phyloP scores from a whole-genome alignment of 1,284 basidiomycete genomes.

The Cystobasidiaceae sp. region DNA sequence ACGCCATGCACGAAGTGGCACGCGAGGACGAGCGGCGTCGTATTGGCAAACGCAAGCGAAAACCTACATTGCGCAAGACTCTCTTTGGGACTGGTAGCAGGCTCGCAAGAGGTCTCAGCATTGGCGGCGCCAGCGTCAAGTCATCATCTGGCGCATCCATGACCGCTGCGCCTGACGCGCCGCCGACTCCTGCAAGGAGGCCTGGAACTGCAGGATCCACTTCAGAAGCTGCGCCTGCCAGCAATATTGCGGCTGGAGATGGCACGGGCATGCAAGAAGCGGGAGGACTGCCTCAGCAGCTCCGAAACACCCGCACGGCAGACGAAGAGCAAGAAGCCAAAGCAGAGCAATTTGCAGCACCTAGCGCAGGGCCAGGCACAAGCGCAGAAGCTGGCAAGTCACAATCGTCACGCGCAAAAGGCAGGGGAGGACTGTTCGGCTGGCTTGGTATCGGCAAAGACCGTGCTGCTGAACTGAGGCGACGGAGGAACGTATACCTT shows the following conservation, averaged over 20 bases:
- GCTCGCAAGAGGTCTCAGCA: slow-evolving; percentile 1
- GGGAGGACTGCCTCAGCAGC: slow-evolving; percentile 8
- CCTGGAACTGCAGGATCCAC: neutral
- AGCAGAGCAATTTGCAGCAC: slow-evolving; percentile 28
- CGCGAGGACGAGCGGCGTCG: slow-evolving; percentile 61
- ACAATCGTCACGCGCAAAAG: slow-evolving; percentile 3
- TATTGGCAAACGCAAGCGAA: slow-evolving; percentile 55
- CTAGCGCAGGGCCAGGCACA: slow-evolving; percentile 29
- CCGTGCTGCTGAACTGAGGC: slow-evolving; percentile 32
- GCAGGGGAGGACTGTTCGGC: slow-evolving; percentile 26
- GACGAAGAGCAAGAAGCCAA: slow-evolving; percentile 31
- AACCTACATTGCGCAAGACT: slow-evolving; percentile 46
- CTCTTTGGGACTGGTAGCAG: slow-evolving; percentile 11
- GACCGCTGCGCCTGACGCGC: neutral
- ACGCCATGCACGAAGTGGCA: slow-evolving; percentile 78
- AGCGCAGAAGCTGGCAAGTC: slow-evolving; percentile 31
- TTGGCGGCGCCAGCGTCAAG: slow-evolving; percentile 6
- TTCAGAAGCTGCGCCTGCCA: neutral
- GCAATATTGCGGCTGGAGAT: neutral
- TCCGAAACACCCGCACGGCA: slow-evolving; percentile 23
- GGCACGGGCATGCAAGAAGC: slow-evolving; percentile 5
- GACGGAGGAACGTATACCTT: slow-evolving; percentile 71
- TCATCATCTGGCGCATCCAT: neutral
- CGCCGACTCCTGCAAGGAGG: neutral
- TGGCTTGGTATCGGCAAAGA: neutral